These are phyloP conservation scores for Pyrus pyrifolia DNA, from an alignment of 306 rosid species.

Conservation along the genomic window DNA sequence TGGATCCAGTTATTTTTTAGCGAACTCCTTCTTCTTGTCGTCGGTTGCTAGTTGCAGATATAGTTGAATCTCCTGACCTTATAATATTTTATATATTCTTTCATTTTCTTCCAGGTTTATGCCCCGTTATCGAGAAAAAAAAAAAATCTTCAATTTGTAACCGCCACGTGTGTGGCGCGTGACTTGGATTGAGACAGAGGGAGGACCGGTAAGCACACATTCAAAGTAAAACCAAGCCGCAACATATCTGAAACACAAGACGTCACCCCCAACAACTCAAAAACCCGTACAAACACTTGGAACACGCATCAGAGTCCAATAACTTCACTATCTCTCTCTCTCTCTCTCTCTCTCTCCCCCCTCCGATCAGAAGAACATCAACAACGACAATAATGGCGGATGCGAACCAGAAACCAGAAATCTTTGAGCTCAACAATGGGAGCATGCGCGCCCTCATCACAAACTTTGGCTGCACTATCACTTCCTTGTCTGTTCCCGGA, in stretches of 20 bases:
- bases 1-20: no score
- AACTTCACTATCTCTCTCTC: neutral
- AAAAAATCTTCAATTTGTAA: no score
- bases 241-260: neutral
- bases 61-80: fast-evolving
- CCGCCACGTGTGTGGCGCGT: neutral
- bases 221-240: neutral
- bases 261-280: neutral
- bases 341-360: neutral
- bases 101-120: no score
- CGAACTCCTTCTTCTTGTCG: fast-evolving
- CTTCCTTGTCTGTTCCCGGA: slow-evolving; percentile 71
- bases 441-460: slow-evolving; percentile 52
- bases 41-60: no score
- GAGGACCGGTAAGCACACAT: neutral
- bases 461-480: slow-evolving; percentile 88
- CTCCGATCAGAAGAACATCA: neutral
- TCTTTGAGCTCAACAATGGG: slow-evolving; percentile 88
- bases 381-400: slow-evolving; percentile 54
- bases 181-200: neutral
- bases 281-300: neutral
- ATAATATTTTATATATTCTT: no score
- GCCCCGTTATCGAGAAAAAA: no score
- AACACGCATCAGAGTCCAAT: neutral
- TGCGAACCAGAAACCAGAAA: slow-evolving; percentile 56